A percentile compares a stretch with the other conserved stretches of the same genome.
Evolutionary conservation across 1,284 basidiomycete species (phyloP).

Genomic region (Cerrena zonata): DNA sequence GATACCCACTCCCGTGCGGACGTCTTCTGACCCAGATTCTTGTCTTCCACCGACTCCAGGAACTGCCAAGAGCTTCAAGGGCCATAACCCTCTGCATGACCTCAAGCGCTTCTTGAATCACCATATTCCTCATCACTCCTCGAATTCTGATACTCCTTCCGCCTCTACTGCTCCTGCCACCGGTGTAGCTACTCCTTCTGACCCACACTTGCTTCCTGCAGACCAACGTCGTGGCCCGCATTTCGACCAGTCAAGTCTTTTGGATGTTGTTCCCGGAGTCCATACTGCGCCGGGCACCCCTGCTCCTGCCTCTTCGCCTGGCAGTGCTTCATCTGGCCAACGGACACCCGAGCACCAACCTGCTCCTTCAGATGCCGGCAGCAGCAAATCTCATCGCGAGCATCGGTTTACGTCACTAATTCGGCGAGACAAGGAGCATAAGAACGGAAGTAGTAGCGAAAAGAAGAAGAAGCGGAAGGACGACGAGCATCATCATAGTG

Average conservation of each 20-base stretch:
- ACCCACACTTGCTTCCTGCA: constrained; percentile 29
- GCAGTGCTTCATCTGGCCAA: constrained; percentile 22
- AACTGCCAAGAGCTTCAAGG: constrained; percentile 27
- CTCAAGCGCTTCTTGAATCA: constrained; percentile 88
- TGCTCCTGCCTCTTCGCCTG: constrained; percentile 16
- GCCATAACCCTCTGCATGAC: constrained; percentile 76
- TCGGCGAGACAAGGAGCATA: constrained; percentile 20
- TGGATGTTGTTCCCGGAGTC: constrained; percentile 23
- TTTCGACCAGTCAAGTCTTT: constrained; percentile 32
- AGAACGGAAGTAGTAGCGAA: background rate
- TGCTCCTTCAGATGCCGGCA: constrained; percentile 13
- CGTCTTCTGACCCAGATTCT: constrained; percentile 9
- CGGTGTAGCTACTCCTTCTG: constrained; percentile 30
- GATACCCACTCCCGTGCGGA: constrained; percentile 19
- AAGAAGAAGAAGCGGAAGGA: constrained; percentile 9
- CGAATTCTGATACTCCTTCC: constrained; percentile 13
- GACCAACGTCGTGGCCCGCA: constrained; percentile 32
- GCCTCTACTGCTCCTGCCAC: constrained; percentile 13
- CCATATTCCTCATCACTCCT: constrained; percentile 61
- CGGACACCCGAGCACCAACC: constrained; percentile 2
- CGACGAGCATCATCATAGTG: background rate
- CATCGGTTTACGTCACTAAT: constrained; percentile 23
- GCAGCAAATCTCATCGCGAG: constrained; percentile 11
- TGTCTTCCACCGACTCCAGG: constrained; percentile 12
- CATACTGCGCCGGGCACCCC: constrained; percentile 18